phyloP scores from a whole-genome alignment of 192 early-diverging fungal species.

The Entomortierella parvispora region DNA sequence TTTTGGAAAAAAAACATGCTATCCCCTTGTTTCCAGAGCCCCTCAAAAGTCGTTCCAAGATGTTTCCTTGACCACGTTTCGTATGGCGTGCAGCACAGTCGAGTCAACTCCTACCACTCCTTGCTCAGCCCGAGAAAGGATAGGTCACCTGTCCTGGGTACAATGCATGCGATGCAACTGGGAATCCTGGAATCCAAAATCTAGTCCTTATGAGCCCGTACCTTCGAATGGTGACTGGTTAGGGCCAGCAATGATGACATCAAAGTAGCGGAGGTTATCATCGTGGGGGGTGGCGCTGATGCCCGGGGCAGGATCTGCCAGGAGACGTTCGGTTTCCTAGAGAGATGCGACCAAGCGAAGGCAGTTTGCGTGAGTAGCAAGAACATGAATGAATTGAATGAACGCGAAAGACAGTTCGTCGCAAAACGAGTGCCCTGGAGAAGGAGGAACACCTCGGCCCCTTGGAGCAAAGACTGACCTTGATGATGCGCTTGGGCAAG shows the following conservation, averaged over 20 bases:
- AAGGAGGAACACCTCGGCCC: too few relatives aligned
- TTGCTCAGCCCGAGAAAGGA: conserved; percentile 10
- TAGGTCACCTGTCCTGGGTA: not conserved
- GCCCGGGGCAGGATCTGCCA: conserved; percentile 94
- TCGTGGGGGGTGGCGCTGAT: conserved; percentile 91
- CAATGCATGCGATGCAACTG: not conserved
- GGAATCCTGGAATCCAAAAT: not conserved
- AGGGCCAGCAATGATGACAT: conserved; percentile 93
- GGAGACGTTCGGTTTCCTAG: conserved; percentile 95
- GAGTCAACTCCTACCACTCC: too few relatives aligned
- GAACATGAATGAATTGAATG: not conserved
- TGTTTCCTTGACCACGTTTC: too few relatives aligned
- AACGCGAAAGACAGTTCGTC: not conserved
- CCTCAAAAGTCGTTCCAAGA: too few relatives aligned
- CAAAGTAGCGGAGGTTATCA: conserved; percentile 97
- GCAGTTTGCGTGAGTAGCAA: not conserved
- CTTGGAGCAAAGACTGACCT: conserved; percentile 46
- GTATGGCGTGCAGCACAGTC: too few relatives aligned
- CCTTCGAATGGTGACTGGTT: conserved; percentile 95
- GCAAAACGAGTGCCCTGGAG: not conserved
- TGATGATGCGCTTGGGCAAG: conserved; percentile 64
- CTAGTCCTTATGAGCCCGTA: conserved; percentile 33
- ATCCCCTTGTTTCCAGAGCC: too few relatives aligned
- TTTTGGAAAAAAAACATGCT: too few relatives aligned
- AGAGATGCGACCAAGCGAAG: not conserved